A percentile compares a stretch with the other conserved stretches of the same genome.
These are phyloP conservation scores for Pichia sp. DNA, from an alignment of 1,139 yeast genomes.

Conservation along the genomic window DNA sequence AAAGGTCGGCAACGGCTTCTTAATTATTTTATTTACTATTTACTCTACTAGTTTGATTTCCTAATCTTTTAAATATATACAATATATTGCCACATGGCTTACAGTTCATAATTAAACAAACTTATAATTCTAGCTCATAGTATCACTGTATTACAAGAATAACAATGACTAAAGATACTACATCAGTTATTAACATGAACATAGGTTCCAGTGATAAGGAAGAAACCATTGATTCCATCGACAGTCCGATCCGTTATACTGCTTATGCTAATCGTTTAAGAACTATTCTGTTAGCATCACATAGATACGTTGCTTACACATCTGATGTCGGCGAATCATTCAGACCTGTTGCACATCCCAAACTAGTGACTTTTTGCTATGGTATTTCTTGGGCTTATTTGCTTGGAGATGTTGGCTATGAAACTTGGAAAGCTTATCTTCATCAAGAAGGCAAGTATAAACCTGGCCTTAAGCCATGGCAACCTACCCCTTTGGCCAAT, in stretches of 20 bases:
- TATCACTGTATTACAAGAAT: too few relatives aligned
- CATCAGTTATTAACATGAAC: too few relatives aligned
- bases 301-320: constrained; percentile 80
- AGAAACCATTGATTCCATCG: constrained; percentile 18
- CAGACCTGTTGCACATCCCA: constrained; percentile 76
- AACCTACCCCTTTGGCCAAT: constrained; percentile 40
- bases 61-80: too few relatives aligned
- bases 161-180: too few relatives aligned
- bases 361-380: constrained; percentile 57
- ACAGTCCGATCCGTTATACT: constrained; percentile 54
- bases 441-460: constrained; percentile 60
- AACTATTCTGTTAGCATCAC: constrained; percentile 68
- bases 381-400: constrained; percentile 75
- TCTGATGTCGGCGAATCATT: constrained; percentile 89
- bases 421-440: constrained; percentile 69
- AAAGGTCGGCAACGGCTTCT: too few relatives aligned
- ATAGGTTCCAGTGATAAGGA: not conserved
- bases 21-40: too few relatives aligned
- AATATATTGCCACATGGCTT: too few relatives aligned
- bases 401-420: constrained; percentile 71
- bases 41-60: too few relatives aligned
- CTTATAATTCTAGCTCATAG: too few relatives aligned
- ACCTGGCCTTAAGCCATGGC: constrained; percentile 69
- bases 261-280: constrained; percentile 74
- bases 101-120: too few relatives aligned